phyloP scores from a whole-genome alignment of 2,329 filamentous ascomycete species.

The Stromatinia cepivora region DNA sequence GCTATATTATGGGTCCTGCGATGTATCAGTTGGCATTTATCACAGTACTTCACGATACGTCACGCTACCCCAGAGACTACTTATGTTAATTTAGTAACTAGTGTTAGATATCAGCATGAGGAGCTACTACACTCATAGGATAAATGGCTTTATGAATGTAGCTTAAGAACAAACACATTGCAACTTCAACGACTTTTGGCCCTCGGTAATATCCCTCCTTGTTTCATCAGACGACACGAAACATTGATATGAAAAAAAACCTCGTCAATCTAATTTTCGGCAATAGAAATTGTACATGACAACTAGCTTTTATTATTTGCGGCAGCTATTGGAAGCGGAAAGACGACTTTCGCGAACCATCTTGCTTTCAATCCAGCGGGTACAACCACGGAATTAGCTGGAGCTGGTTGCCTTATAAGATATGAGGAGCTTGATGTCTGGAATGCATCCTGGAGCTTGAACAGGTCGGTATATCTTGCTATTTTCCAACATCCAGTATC shows the following conservation, averaged over 20 bases:
- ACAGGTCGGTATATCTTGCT: not conserved
- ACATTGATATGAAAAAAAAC: not conserved
- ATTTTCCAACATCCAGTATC: not conserved
- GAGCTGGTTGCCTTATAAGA: not conserved
- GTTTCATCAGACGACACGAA: not conserved
- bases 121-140: no score
- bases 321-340: not conserved
- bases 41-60: no score
- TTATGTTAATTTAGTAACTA: no score
- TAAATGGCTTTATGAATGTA: not conserved
- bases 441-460: not conserved
- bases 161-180: not conserved
- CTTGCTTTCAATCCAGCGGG: not conserved
- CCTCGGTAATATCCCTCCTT: not conserved
- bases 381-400: not conserved
- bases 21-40: no score
- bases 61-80: no score
- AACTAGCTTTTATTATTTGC: not conserved
- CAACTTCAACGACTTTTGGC: not conserved
- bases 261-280: not conserved
- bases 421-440: not conserved
- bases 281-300: not conserved
- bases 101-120: no score
- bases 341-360: not conserved
- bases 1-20: no score